Evolutionary conservation across 306 rosid species (phyloP).

Genomic region (Luffa acutangula): DNA sequence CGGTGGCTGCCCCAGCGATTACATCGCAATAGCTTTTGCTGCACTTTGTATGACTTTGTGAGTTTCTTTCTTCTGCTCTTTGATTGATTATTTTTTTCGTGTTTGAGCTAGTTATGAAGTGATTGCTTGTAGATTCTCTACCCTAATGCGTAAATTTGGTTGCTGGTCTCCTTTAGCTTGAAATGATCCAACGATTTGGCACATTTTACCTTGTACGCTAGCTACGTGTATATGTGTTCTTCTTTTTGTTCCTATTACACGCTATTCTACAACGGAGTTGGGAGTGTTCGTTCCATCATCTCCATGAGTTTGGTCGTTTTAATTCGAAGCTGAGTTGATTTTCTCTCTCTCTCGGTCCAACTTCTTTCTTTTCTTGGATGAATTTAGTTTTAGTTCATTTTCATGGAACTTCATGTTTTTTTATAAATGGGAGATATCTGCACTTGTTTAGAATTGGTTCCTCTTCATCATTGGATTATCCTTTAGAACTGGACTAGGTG

Average conservation of each 20-base stretch:
- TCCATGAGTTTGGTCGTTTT: not conserved
- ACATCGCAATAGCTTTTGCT: constrained; percentile 49
- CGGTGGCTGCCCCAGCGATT: constrained; percentile 89
- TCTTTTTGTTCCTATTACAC: not conserved
- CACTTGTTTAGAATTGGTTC: not conserved
- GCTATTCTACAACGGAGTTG: not conserved
- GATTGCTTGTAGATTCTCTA: not conserved
- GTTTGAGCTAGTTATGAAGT: not conserved
- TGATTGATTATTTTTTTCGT: not conserved
- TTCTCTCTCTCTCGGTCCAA: not conserved
- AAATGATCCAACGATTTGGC: not conserved
- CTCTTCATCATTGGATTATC: not conserved
- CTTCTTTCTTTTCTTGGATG: not conserved
- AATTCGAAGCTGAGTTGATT: not conserved
- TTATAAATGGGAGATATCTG: not conserved
- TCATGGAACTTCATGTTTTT: not conserved
- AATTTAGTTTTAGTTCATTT: not conserved
- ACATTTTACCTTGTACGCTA: not conserved
- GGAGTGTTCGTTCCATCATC: not conserved
- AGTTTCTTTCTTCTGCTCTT: constrained; percentile 6
- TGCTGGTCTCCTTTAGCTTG: not conserved
- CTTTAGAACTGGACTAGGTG: not conserved
- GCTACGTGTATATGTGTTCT: not conserved
- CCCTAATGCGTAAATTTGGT: not conserved
- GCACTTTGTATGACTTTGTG: constrained; percentile 49